Base-by-base conservation (phyloP, 441 rosid species). In the Eutrema salsugineum region DNA sequence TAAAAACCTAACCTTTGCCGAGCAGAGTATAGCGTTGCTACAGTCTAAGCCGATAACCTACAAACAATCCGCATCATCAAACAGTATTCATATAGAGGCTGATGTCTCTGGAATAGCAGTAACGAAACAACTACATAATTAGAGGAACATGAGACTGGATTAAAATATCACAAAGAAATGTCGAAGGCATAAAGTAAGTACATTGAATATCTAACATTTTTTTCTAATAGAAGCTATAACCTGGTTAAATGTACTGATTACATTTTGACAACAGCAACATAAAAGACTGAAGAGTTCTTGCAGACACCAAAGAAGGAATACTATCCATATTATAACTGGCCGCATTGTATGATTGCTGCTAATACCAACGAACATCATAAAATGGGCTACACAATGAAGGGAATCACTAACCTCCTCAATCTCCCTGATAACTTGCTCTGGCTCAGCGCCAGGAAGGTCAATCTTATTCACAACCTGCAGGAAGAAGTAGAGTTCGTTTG, bases 391-490 rank as follows among this genome's bases (percentile, higher is more conserved):
- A 84, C 79, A 73, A 71, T 78, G 50, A 83, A 80, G 50, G 67
- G 73, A 79, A 76, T 76, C 70, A 85, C 94, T 84, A 80, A 92
- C 99, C 98, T 95, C 99, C 84, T 95, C 98, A 80, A 95, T 92
- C 88, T 95, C 99, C 79, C 64, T 80, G 72, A 82, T 58, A 68
- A 95, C 91, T 46, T 84, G 84, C 62, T 87, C 94, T 55, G 99
- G 98, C 65, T 91, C 97, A 55, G 99, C 98, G 33, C 99, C 97
- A 47, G 98, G 99, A 75, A 95, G 99, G 79, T 95, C 99, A 84
- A 95, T 92, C 83, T 94, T 94, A 88, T 94, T 92, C 78, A 94
- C 77, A 63, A 94, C 99, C 99, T 91, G 83, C 39, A 78, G 49
- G 47, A 63, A 69, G 39, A 30, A 64, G 56, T 68, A 75, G 59